Percentiles rank a stretch among this genome's conserved stretches.
These are phyloP conservation scores for Liriodendron chinense DNA, from an alignment of 164 flowering plant genomes.

Conservation along the genomic window DNA sequence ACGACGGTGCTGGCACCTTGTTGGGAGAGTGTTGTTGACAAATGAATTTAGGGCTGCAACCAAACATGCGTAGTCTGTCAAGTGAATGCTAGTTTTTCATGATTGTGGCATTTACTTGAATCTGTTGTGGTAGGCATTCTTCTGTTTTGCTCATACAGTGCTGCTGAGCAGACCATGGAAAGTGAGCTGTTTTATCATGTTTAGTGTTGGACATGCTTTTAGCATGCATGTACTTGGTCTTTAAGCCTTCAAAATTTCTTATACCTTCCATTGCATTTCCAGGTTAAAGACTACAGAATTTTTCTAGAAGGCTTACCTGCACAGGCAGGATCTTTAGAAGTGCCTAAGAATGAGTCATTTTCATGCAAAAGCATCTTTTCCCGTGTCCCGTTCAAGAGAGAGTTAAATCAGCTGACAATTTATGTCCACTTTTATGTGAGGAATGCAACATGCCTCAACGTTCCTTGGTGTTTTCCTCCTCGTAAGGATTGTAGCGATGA, in stretches of 20 bases:
- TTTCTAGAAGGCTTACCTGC: conserved; percentile 55
- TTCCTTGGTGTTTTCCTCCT: conserved; percentile 22
- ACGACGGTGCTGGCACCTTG: no score
- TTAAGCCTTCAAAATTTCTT: not conserved
- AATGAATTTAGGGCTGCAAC: no score
- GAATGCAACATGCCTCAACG: conserved; percentile 31
- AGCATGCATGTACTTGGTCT: not conserved
- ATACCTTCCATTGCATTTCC: conserved; percentile 15
- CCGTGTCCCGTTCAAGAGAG: conserved; percentile 16
- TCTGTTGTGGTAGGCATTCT: not conserved
- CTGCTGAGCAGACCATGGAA: not conserved
- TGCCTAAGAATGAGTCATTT: conserved; percentile 30
- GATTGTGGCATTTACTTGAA: not conserved
- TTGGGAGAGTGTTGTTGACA: no score
- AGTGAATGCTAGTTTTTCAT: not conserved
- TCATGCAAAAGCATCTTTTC: conserved; percentile 60
- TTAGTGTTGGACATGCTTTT: not conserved
- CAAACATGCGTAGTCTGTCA: not conserved
- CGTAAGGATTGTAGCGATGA: conserved; percentile 18
- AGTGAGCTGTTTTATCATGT: not conserved
- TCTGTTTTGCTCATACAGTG: no score
- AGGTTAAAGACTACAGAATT: conserved; percentile 57
- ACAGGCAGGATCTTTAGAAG: conserved; percentile 17
- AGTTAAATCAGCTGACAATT: conserved; percentile 24
- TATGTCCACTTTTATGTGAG: conserved; percentile 41